A percentile compares a stretch with the other conserved stretches of the same genome.
Conservation (phyloP, 331 rosid species). For the Erythrophleum ivorense region DNA sequence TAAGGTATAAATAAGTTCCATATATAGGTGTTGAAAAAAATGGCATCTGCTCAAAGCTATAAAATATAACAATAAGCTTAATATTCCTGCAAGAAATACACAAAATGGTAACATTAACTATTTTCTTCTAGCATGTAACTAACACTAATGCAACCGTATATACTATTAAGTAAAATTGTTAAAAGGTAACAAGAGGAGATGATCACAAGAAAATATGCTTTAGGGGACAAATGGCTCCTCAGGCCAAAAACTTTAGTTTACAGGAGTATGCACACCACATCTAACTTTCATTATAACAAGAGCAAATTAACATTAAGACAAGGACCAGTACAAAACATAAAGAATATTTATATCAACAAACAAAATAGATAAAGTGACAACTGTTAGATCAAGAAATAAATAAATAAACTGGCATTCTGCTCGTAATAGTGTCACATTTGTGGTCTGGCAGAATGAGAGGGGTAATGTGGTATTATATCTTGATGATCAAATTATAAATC, state of each 20-base stretch:
- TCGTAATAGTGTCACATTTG: too few relatives aligned
- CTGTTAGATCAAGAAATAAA: conserved; percentile 30
- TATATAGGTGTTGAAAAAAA: background rate
- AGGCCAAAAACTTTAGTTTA: conserved; percentile 29
- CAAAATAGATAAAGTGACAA: background rate
- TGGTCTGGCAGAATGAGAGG: too few relatives aligned
- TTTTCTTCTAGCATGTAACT: conserved; percentile 2
- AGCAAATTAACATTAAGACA: conserved; percentile 13
- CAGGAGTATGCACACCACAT: conserved; percentile 14
- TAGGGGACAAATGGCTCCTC: conserved; percentile 18
- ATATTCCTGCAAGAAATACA: background rate
- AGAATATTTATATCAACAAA: conserved; percentile 9
- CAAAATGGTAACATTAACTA: background rate
- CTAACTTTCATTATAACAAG: conserved; percentile 20
- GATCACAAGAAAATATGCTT: conserved; percentile 30
- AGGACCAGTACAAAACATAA: conserved; percentile 7
- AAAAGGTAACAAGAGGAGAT: conserved; percentile 24
- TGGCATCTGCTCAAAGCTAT: conserved; percentile 10
- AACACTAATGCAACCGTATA: conserved; percentile 14
- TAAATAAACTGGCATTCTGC: background rate
- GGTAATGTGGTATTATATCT: background rate
- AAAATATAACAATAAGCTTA: conserved; percentile 15
- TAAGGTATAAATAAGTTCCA: conserved; percentile 9
- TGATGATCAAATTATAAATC: conserved; percentile 19
- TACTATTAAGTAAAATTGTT: conserved; percentile 11